These are phyloP conservation scores for Blastomyces parvus DNA, from an alignment of 2,329 filamentous ascomycete genomes.

Conservation along the genomic window DNA sequence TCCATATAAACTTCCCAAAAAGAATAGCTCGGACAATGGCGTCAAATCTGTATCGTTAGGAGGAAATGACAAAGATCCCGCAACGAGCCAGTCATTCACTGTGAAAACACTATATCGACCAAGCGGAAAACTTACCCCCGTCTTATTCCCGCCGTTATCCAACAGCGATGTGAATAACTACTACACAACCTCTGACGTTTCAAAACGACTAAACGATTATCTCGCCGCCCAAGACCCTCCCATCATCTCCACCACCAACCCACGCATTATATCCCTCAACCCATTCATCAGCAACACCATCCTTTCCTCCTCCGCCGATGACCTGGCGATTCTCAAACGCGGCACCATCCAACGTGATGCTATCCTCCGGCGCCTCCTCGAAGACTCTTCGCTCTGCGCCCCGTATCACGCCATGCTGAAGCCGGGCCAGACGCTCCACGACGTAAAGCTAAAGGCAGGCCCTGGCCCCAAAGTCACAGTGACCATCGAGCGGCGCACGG, in stretches of 20 bases:
- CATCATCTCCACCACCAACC: constrained; percentile 49
- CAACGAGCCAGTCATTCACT: constrained; percentile 33
- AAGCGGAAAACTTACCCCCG: constrained; percentile 48
- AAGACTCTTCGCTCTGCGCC: constrained; percentile 40
- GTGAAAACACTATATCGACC: constrained; percentile 48
- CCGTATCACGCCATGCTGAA: constrained; percentile 50
- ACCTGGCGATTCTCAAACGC: constrained; percentile 48
- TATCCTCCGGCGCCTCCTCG: constrained; percentile 50
- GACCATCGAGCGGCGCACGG: constrained; percentile 53
- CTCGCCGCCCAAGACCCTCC: constrained; percentile 45
- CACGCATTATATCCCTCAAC: constrained; percentile 52
- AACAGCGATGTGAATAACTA: constrained; percentile 44
- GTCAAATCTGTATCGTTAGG: constrained; percentile 20
- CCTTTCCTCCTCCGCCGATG: constrained; percentile 46
- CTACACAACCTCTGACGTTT: constrained; percentile 53
- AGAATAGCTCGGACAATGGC: constrained; percentile 25
- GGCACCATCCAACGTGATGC: constrained; percentile 51
- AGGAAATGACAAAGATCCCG: constrained; percentile 30
- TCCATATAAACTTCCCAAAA: constrained; percentile 53
- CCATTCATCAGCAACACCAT: constrained; percentile 55
- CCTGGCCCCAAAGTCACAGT: constrained; percentile 51
- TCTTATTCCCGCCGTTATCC: constrained; percentile 41
- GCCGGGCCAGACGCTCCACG: constrained; percentile 28
- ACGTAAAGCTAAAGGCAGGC: constrained; percentile 53
- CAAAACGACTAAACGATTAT: constrained; percentile 48